phyloP scores from a whole-genome alignment of 225 moss, liverwort and hornwort species.

The Physcomitrium patens region DNA sequence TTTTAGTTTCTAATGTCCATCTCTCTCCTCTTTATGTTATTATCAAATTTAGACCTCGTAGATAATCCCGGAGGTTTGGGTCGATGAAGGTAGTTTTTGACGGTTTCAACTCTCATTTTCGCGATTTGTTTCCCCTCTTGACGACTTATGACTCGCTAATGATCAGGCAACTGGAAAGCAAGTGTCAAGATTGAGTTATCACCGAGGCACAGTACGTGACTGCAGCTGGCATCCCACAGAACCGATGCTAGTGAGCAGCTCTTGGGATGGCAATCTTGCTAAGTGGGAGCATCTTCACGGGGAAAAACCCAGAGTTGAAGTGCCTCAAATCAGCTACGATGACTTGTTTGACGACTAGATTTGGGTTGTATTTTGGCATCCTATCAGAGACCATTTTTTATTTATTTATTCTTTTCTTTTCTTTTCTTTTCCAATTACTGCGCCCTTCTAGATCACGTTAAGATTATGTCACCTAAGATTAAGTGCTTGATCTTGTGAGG shows the following conservation, averaged over 20 bases:
- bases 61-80: not conserved
- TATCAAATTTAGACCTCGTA: not conserved
- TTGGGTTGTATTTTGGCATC: not conserved
- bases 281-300: slow-evolving; percentile 84
- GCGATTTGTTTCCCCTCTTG: not conserved
- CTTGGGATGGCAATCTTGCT: slow-evolving; percentile 78
- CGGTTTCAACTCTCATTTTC: slow-evolving; percentile 30
- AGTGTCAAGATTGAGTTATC: slow-evolving; percentile 56
- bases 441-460: slow-evolving; percentile 18
- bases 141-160: not conserved
- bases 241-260: slow-evolving; percentile 82
- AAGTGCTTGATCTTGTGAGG: slow-evolving; percentile 8
- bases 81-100: not conserved
- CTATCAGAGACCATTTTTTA: too few relatives aligned
- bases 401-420: too few relatives aligned
- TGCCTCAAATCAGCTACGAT: slow-evolving; percentile 14
- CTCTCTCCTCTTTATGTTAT: not conserved
- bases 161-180: slow-evolving; percentile 63
- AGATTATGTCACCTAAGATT: not conserved
- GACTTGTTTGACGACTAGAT: slow-evolving; percentile 41
- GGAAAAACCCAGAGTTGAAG: slow-evolving; percentile 36
- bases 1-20: not conserved
- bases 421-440: slow-evolving; percentile 21
- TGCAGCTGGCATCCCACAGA: slow-evolving; percentile 90
- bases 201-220: slow-evolving; percentile 68